Conservation (phyloP, 2,329 filamentous ascomycete genomes). For the Aureobasidium sp. region DNA sequence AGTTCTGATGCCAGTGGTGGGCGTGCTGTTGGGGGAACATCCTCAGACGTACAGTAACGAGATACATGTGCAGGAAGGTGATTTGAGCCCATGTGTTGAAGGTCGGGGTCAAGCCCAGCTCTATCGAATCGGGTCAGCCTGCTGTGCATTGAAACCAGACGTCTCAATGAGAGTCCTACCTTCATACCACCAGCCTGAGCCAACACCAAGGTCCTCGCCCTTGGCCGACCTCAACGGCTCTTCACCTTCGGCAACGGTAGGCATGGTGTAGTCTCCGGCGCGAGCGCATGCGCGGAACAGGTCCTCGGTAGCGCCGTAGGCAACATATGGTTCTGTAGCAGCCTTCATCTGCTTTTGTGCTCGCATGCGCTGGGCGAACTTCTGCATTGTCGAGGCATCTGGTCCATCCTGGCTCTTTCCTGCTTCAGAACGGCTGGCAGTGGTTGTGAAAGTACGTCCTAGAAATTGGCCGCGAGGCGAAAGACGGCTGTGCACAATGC, state of each 20-base stretch:
- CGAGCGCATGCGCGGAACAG: slow-evolving; percentile 69
- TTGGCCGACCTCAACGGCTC: slow-evolving; percentile 64
- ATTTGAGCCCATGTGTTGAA: slow-evolving; percentile 96
- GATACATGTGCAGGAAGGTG: slow-evolving; percentile 93
- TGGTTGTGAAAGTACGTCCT: not conserved
- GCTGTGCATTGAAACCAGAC: not conserved
- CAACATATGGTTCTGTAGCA: slow-evolving; percentile 62
- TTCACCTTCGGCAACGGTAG: slow-evolving; percentile 53
- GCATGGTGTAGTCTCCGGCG: slow-evolving; percentile 70
- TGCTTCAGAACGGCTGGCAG: not conserved
- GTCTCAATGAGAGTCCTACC: slow-evolving; percentile 42
- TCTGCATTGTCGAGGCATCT: slow-evolving; percentile 17
- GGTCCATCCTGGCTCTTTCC: not conserved
- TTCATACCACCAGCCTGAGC: slow-evolving; percentile 72
- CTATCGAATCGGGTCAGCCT: slow-evolving; percentile 39
- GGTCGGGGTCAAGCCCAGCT: slow-evolving; percentile 70
- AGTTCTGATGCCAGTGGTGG: slow-evolving; percentile 75
- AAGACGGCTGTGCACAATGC: not conserved
- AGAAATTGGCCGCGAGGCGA: not conserved
- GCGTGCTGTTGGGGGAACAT: slow-evolving; percentile 64
- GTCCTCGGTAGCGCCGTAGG: slow-evolving; percentile 70
- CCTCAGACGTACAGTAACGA: slow-evolving; percentile 75
- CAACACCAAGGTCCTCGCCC: slow-evolving; percentile 75
- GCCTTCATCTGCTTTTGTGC: slow-evolving; percentile 24
- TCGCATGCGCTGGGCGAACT: slow-evolving; percentile 18